Evolutionary conservation across 1,284 basidiomycete species (phyloP).

Genomic region (Neotropicomus parvogracilis): DNA sequence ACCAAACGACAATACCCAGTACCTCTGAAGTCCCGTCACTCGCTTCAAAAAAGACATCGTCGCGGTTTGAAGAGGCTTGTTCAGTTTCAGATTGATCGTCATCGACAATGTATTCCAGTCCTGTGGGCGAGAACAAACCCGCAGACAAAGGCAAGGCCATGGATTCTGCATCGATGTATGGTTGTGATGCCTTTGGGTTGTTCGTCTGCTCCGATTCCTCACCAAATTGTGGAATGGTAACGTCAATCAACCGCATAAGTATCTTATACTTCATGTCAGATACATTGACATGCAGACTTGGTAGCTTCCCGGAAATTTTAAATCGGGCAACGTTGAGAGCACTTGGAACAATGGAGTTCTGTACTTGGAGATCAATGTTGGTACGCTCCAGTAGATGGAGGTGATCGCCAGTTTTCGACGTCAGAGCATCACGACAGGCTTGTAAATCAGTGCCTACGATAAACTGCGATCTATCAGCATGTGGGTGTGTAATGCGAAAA

Average conservation of each 20-base stretch:
- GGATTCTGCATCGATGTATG: slow-evolving; percentile 27
- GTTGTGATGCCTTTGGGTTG: slow-evolving; percentile 25
- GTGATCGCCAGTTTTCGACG: slow-evolving; percentile 52
- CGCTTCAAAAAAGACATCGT: slow-evolving; percentile 75
- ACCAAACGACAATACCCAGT: slow-evolving; percentile 20
- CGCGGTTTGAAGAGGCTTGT: slow-evolving; percentile 39
- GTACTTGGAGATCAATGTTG: slow-evolving; percentile 86
- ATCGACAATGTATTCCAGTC: slow-evolving; percentile 68
- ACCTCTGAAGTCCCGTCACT: slow-evolving; percentile 64
- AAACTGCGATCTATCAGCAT: slow-evolving; percentile 54
- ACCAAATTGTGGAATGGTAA: slow-evolving; percentile 84
- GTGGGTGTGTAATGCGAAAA: neutral
- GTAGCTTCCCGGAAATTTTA: slow-evolving; percentile 90
- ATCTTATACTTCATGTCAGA: slow-evolving; percentile 96
- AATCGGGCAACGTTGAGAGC: slow-evolving; percentile 85
- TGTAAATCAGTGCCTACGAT: slow-evolving; percentile 86
- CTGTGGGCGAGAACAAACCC: slow-evolving; percentile 49
- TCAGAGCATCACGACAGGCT: slow-evolving; percentile 76
- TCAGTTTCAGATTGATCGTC: slow-evolving; percentile 51
- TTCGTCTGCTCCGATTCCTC: slow-evolving; percentile 40
- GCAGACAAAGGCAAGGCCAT: slow-evolving; percentile 50
- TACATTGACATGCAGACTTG: slow-evolving; percentile 87
- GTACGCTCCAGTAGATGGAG: slow-evolving; percentile 93
- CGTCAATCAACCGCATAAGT: slow-evolving; percentile 90
- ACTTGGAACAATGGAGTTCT: slow-evolving; percentile 91